Evolutionary conservation across 2,329 filamentous ascomycete genomes (phyloP).

Genomic region (Epichloe coenophiala): DNA sequence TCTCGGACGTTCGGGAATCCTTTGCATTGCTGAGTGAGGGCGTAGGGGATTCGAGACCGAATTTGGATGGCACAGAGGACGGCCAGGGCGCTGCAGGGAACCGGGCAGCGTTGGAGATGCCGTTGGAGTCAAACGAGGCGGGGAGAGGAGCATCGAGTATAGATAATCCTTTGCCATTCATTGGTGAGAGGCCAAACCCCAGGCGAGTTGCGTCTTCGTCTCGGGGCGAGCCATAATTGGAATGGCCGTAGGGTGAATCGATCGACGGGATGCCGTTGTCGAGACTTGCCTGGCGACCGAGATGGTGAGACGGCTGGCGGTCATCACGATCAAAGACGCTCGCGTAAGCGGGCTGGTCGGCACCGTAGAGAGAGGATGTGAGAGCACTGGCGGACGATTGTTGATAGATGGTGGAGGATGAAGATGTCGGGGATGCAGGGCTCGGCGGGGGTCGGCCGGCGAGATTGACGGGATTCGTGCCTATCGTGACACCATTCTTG

Average conservation of each 20-base stretch:
- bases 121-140: conserved; percentile 91
- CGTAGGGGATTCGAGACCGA: conserved; percentile 76
- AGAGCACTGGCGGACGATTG: conserved; percentile 56
- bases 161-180: conserved; percentile 59
- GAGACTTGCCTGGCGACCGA: conserved; percentile 36
- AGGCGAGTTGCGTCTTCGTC: conserved; percentile 46
- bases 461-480: conserved; percentile 42
- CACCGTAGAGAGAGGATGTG: conserved; percentile 40
- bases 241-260: conserved; percentile 45
- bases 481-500: conserved; percentile 55
- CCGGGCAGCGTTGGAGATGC: conserved; percentile 79
- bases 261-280: conserved; percentile 44
- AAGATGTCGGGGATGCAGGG: conserved; percentile 28
- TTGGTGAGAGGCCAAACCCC: conserved; percentile 68
- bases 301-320: conserved; percentile 20
- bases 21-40: conserved; percentile 54
- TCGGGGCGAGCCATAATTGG: conserved; percentile 69
- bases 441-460: conserved; percentile 48
- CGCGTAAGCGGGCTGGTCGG: conserved; percentile 25
- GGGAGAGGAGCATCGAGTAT: conserved; percentile 86
- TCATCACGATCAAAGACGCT: conserved; percentile 29
- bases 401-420: conserved; percentile 18
- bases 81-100: conserved; percentile 70
- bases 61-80: conserved; percentile 83
- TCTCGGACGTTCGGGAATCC: conserved; percentile 47